Evolutionary conservation across 306 rosid species (phyloP), one percentile per base, ranked within the genome.

Genomic region (Vigna nakashimae): DNA sequence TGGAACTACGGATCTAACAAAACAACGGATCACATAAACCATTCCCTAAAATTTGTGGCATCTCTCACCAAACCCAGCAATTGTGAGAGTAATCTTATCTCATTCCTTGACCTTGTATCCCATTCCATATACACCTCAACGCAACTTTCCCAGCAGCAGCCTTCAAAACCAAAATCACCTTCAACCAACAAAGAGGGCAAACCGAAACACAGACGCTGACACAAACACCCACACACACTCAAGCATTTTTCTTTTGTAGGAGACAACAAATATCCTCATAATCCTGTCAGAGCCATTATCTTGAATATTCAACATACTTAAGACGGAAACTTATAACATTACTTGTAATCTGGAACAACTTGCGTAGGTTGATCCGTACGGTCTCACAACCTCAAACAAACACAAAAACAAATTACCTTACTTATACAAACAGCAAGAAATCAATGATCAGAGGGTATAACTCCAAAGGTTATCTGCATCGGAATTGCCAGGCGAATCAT

Each of bases 381-480:
- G 56, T 50, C 3, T 0, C 15, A 45, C 50, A 12, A 11, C 12
- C 50, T 45, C 15, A 45, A 45, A n/a, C 58, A 52, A n/a, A 52
- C 36, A 17, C 14, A 38, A 30, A 15, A 30, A 9, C 0, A 9
- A 26, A 59, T 59, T 28, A 28, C 18, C 45, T 32, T 11, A 50
- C 18, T 43, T 12, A 45, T 13, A 14, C 1, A 26, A 28, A 4
- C 32, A 13, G 49, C 6, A 36, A 65, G 6, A 53, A 75, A 26
- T 38, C 4, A 16, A 3, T 58, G 20, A 4, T 65, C 71, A 76
- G 55, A 42, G 22, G 15, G 45, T 52, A 36, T 76, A 87, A 69
- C 87, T 84, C 90, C 90, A 87, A 13, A 87, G 88, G 67, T 45
- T 75, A 73, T 81, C 88, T 15, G 79, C 83, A 28, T 82, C 90